Evolutionary conservation across 805 yeast species (phyloP).

Genomic region (Candida insectorum): DNA sequence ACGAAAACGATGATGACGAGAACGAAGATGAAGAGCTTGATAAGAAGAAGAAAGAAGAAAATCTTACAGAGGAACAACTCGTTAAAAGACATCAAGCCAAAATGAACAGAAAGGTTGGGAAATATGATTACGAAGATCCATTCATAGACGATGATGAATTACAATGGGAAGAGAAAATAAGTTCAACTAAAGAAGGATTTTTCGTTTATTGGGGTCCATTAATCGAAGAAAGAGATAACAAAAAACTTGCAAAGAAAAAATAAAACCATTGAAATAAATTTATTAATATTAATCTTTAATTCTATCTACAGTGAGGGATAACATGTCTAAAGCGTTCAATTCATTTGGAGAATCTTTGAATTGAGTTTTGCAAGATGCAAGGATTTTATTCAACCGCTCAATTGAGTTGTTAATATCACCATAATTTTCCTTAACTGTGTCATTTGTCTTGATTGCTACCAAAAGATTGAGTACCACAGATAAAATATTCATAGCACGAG

Average conservation of each 20-base stretch:
- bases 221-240: slow-evolving; percentile 47
- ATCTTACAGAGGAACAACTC: slow-evolving; percentile 40
- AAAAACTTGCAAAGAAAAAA: slow-evolving; percentile 18
- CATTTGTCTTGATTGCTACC: slow-evolving; percentile 25
- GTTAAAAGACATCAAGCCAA: slow-evolving; percentile 41
- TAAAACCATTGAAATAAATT: slow-evolving; percentile 2
- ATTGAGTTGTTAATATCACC: slow-evolving; percentile 14
- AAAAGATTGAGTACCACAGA: slow-evolving; percentile 58
- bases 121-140: slow-evolving; percentile 90
- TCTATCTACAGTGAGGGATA: slow-evolving; percentile 34
- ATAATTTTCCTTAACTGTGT: slow-evolving; percentile 14
- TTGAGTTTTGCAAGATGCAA: slow-evolving; percentile 13
- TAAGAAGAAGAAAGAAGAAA: slow-evolving; percentile 21
- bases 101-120: slow-evolving; percentile 76
- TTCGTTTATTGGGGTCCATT: slow-evolving; percentile 94
- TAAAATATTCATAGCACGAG: slow-evolving; percentile 38
- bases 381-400: slow-evolving; percentile 26
- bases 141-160: slow-evolving; percentile 94
- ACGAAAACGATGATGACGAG: slow-evolving; percentile 25
- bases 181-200: slow-evolving; percentile 91
- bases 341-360: slow-evolving; percentile 14
- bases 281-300: slow-evolving; percentile 12
- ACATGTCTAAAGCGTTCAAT: slow-evolving; percentile 30
- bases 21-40: slow-evolving; percentile 16
- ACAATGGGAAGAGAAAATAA: slow-evolving; percentile 89